Percentiles rank a stretch among this genome's conserved stretches.
phyloP scores from a whole-genome alignment of 2,329 filamentous ascomycete species.

The Parastagonospora nodorum region DNA sequence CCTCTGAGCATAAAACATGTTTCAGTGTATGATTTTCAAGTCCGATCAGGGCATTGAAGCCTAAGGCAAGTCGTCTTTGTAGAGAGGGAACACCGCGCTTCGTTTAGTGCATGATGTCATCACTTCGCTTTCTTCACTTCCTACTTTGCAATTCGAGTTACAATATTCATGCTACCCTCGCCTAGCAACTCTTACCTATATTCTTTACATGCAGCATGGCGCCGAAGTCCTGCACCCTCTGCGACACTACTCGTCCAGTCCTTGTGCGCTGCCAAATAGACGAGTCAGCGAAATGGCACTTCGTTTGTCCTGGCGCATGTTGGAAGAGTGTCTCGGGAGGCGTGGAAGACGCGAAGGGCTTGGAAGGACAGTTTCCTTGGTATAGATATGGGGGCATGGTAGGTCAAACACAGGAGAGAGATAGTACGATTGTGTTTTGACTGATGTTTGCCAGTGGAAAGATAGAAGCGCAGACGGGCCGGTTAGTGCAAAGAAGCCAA shows the following conservation, averaged over 20 bases:
- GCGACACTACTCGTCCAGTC: conserved; percentile 43
- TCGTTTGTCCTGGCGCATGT: conserved; percentile 51
- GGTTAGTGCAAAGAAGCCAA: conserved; percentile 50
- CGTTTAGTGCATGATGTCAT: conserved; percentile 1
- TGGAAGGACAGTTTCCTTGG: conserved; percentile 18
- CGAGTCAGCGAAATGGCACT: conserved; percentile 47
- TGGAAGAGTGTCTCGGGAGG: conserved; percentile 53
- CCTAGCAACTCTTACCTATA: background rate
- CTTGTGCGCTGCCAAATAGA: conserved; percentile 53
- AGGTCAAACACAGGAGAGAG: conserved; percentile 3
- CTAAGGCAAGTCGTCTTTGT: too few species aligned
- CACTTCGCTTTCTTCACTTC: background rate
- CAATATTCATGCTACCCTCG: background rate
- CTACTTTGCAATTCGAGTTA: background rate
- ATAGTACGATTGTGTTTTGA: background rate
- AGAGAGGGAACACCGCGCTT: too few species aligned
- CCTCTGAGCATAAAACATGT: background rate
- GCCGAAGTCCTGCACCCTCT: conserved; percentile 50
- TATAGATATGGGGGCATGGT: conserved; percentile 43
- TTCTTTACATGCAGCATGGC: conserved; percentile 11
- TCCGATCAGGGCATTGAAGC: background rate
- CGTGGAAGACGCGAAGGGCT: conserved; percentile 44
- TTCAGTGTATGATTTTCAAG: background rate
- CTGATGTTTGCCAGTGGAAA: conserved; percentile 44
- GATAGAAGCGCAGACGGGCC: conserved; percentile 47